These are phyloP conservation scores for Saturnispora serradocipensis DNA, from an alignment of 805 yeast genomes.

Conservation along the genomic window DNA sequence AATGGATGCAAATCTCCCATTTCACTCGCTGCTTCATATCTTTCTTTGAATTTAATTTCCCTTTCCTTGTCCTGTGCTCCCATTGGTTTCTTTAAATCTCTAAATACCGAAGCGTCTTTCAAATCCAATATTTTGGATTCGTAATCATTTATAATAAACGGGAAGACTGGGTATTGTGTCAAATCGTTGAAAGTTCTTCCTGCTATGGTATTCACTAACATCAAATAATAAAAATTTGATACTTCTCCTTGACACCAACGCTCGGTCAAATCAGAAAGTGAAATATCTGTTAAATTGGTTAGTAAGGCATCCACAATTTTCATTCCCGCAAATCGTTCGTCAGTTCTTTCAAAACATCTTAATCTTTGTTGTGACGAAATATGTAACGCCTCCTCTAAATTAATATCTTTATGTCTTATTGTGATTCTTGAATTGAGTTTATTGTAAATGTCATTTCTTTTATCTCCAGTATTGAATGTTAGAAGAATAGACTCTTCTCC, in stretches of 20 bases:
- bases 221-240: slow-evolving; percentile 74
- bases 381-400: slow-evolving; percentile 44
- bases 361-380: slow-evolving; percentile 33
- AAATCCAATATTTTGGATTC: slow-evolving; percentile 63
- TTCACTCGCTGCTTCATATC: slow-evolving; percentile 62
- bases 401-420: slow-evolving; percentile 42
- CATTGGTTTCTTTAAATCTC: slow-evolving; percentile 85
- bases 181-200: slow-evolving; percentile 85
- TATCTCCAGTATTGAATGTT: slow-evolving; percentile 46
- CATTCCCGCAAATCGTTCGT: background rate
- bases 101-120: slow-evolving; percentile 46
- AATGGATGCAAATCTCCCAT: slow-evolving; percentile 55
- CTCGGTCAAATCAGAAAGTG: slow-evolving; percentile 42
- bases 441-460: slow-evolving; percentile 48
- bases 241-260: slow-evolving; percentile 73
- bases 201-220: slow-evolving; percentile 73
- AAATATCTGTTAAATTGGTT: slow-evolving; percentile 12
- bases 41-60: slow-evolving; percentile 53
- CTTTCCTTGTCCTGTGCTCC: slow-evolving; percentile 69
- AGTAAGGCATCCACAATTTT: slow-evolving; percentile 10
- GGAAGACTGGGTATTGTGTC: slow-evolving; percentile 87
- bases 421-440: slow-evolving; percentile 41
- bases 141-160: slow-evolving; percentile 85
- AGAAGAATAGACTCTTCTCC: slow-evolving; percentile 65
- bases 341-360: slow-evolving; percentile 7